Evolutionary conservation across 257 asterid genomes (phyloP).

Genomic region (Eucommia ulmoides): DNA sequence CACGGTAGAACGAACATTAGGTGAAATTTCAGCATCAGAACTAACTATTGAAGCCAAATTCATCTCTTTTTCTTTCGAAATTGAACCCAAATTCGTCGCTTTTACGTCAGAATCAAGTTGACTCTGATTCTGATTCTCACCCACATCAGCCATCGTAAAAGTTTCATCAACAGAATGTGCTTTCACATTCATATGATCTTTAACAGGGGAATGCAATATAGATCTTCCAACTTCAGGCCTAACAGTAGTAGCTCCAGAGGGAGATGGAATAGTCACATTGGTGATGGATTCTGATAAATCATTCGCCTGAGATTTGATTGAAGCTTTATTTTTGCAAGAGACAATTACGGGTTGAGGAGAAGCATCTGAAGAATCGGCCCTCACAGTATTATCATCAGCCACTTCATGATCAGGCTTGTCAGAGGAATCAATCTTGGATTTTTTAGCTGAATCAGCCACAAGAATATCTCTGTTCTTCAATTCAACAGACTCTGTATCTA

Average conservation of each 20-base stretch:
- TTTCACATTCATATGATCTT: too few relatives aligned
- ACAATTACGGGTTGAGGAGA: slow-evolving; percentile 12
- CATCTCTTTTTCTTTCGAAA: slow-evolving; percentile 1
- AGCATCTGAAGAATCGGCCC: slow-evolving; percentile 11
- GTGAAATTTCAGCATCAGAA: slow-evolving; percentile 8
- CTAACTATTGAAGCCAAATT: slow-evolving; percentile 4
- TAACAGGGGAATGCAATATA: too few relatives aligned
- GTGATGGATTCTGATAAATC: slow-evolving; percentile 1
- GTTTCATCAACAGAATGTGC: slow-evolving; percentile 12
- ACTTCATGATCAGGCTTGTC: slow-evolving; percentile 14
- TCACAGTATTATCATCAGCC: slow-evolving; percentile 9
- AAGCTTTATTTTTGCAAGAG: slow-evolving; percentile 1
- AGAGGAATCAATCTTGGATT: slow-evolving; percentile 24
- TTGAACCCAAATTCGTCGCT: neutral
- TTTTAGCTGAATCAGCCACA: slow-evolving; percentile 22
- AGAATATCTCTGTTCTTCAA: slow-evolving; percentile 15
- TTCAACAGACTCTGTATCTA: slow-evolving; percentile 23
- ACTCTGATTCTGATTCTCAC: slow-evolving; percentile 9
- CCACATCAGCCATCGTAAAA: neutral
- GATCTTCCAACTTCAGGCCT: slow-evolving; percentile 6
- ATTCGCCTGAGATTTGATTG: neutral
- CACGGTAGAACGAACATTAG: neutral
- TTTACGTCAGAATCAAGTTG: neutral
- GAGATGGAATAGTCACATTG: neutral
- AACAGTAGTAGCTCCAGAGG: neutral